Base-by-base conservation (phyloP, 2,329 filamentous ascomycete species). In the Phaeoacremonium minimum region DNA sequence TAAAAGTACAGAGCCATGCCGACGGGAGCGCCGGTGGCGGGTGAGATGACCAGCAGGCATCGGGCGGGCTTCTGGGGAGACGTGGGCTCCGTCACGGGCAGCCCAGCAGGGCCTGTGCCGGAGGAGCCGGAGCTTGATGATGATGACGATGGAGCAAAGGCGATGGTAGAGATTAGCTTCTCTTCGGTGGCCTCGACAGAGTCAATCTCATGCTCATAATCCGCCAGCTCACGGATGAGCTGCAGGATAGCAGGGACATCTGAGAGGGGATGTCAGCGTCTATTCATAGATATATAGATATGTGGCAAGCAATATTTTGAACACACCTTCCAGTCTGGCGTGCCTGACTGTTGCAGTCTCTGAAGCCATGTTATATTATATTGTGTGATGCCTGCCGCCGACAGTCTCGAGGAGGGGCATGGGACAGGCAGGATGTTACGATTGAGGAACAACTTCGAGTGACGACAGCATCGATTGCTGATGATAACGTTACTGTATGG, bases 1-100 rank as follows among this genome's bases (percentile, higher is more conserved):
- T 91, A 89, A 61, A 95, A 97, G 66, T 89, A 96, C 28, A 96
- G 64, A 2, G 89, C 89, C 76, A 96, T 87, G 32, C 85, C 88
- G 0, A 79, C 85, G 1, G 59, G 58, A 28, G 64, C 55, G 9
- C 67, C 60, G 6, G 29, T 17, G 18, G 65, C 60, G 9, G 69
- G 62, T 15, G 72, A 63, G 47, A 71, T 70, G 37, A 91, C 63
- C 8, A 94, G 63, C 20, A 94, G 71, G 33, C 87, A 91, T 43
- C 87, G 85, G 14, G 89, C 85, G 18, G 83, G 87, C n/a, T 66
- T 67, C 5, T 60, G 50, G 3, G 75, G 58, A 1, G 74, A 67
- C 34, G 75, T 81, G 6, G 73, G 60, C 46, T 77, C 77, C 12
- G 70, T 73, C 36, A 63, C 53, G 18, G 67, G 67, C 13, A 60